Evolutionary conservation across 2,329 filamentous ascomycete genomes (phyloP).

Genomic region (Aspergillus ustus): DNA sequence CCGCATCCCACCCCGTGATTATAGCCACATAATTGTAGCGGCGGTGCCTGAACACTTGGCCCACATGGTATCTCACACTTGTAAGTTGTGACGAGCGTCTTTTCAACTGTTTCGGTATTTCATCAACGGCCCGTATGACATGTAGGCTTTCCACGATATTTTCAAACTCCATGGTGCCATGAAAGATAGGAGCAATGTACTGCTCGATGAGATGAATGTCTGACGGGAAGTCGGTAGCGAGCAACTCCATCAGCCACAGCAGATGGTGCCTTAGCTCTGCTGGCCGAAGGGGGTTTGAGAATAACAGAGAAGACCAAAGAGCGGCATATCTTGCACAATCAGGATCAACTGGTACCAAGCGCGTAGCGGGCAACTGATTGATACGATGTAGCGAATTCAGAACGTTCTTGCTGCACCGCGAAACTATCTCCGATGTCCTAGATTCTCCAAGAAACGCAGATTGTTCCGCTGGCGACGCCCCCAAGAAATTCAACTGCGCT

Average conservation of each 20-base stretch:
- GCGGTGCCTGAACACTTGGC: conserved; percentile 82
- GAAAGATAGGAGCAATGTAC: conserved; percentile 68
- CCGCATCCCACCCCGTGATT: conserved; percentile 82
- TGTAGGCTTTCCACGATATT: conserved; percentile 59
- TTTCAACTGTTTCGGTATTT: conserved; percentile 56
- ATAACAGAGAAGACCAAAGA: conserved; percentile 70
- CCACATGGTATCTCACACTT: conserved; percentile 70
- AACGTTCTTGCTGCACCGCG: conserved; percentile 81
- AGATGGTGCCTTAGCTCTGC: conserved; percentile 66
- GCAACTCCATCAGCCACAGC: conserved; percentile 66
- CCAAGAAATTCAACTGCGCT: conserved; percentile 61
- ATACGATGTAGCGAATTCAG: conserved; percentile 68
- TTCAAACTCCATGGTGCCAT: conserved; percentile 56
- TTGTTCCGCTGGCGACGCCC: conserved; percentile 44
- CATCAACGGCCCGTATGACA: conserved; percentile 61
- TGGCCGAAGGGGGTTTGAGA: conserved; percentile 47
- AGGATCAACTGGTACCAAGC: conserved; percentile 54
- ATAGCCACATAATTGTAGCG: conserved; percentile 80
- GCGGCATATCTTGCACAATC: conserved; percentile 71
- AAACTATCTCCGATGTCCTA: conserved; percentile 67
- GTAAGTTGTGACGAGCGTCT: conserved; percentile 38
- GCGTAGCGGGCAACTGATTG: conserved; percentile 37
- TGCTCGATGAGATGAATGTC: conserved; percentile 74
- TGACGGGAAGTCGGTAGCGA: conserved; percentile 69
- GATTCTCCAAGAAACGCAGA: conserved; percentile 67